Evolutionary conservation across 2,329 filamentous ascomycete species (phyloP), one percentile per base, ranked within the genome.

Genomic region (Neospermospora avenae): DNA sequence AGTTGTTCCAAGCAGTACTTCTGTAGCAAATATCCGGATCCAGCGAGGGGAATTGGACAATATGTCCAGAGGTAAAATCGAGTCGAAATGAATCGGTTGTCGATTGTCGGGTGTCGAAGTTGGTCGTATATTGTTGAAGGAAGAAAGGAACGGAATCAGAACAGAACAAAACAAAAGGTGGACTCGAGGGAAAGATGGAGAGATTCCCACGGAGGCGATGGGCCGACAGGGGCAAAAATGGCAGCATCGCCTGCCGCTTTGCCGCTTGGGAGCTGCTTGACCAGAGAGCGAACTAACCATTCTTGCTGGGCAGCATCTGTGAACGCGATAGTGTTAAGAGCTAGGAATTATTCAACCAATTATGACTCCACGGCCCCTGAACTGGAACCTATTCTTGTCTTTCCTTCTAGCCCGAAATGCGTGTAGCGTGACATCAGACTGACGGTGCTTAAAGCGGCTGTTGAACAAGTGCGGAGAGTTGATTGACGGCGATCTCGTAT

Each of bases 21-120:
- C 53, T 24, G 25, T 59, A 55, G 49, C 57, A 49, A 59, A 28
- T 24, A 34, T 57, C 39, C 34, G 8, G 31, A 28, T 54, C 55
- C 55, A 61, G 55, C 55, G 55, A 61, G 45, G 44, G 55, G n/a
- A 61, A 61, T 39, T 51, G 51, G 55, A 58, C 48, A 41, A 53
- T 46, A 58, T 18, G 58, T 60, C 58, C 54, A 24, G 18, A 28
- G 11, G 48, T 35, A 4, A 31, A 6, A 44, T 48, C 44, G n/a
- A 54, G 48, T 58, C 46, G 46, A 48, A 20, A 18, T 35, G n/a
- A 46, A 55, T 55, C 44, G 51, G 31, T 59, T 37, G 42, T 55
- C 51, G 53, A 55, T 16, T n/a, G 5, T 31, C 28, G 28, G 11
- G 5, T 31, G 11, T 31, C 28, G 28, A 10, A 31, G 28, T 31